phyloP scores from a whole-genome alignment of 139 green algal species.

The Chlamydomonas incerta region DNA sequence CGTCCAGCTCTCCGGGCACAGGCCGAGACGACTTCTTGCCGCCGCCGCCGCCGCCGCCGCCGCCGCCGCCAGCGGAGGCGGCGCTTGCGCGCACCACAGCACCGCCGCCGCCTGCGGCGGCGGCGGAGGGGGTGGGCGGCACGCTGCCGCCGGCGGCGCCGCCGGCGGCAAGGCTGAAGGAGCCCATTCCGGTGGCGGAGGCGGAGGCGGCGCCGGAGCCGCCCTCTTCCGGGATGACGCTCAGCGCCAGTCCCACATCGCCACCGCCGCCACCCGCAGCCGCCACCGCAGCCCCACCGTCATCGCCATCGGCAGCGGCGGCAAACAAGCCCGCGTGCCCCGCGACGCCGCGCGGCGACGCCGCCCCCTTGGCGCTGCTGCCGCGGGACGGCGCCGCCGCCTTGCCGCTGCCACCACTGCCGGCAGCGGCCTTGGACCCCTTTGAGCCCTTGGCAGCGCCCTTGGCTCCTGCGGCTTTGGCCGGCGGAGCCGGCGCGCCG shows the following conservation, averaged over 20 bases:
- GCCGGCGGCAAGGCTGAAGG: not conserved
- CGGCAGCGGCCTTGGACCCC: not conserved
- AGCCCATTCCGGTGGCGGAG: not conserved
- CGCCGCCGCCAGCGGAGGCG: not conserved
- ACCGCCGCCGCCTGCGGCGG: not conserved
- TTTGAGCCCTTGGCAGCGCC: not conserved
- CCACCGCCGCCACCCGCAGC: not conserved
- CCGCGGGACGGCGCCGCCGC: too few relatives aligned
- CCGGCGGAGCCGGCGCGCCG: too few relatives aligned
- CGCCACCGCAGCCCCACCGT: too few relatives aligned
- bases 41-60: too few relatives aligned
- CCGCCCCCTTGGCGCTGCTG: too few relatives aligned
- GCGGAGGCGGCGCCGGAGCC: not conserved
- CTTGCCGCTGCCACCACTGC: too few relatives aligned
- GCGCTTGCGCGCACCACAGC: too few relatives aligned
- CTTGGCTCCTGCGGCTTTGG: too few relatives aligned
- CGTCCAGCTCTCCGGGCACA: conserved; percentile 5
- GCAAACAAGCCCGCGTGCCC: not conserved
- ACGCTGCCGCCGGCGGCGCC: not conserved
- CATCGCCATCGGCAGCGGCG: too few relatives aligned
- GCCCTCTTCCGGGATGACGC: conserved; percentile 22
- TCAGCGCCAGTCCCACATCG: not conserved
- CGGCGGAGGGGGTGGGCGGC: not conserved
- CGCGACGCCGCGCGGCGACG: not conserved
- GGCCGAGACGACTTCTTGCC: not conserved